phyloP scores from a whole-genome alignment of 441 rosid genomes.

The Gossypium lobatum region DNA sequence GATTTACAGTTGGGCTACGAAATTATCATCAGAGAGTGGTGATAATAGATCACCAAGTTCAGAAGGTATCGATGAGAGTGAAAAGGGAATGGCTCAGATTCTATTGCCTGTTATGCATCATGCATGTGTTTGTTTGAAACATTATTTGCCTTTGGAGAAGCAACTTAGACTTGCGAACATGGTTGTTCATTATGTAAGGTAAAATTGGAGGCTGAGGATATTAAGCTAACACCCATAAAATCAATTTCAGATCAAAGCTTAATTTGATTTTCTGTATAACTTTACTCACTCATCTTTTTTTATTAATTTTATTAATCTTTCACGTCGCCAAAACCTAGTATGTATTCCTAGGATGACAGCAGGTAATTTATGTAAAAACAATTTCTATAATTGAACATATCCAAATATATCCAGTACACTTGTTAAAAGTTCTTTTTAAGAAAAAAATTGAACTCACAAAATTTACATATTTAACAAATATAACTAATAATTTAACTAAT shows the following conservation, averaged over 20 bases:
- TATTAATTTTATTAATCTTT: background rate
- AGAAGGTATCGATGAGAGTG: conserved; percentile 41
- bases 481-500: too few species aligned
- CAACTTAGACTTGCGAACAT: conserved; percentile 68
- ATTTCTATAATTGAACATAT: too few species aligned
- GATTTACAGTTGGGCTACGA: conserved; percentile 42
- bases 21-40: conserved; percentile 16
- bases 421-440: too few species aligned
- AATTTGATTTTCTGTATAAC: background rate
- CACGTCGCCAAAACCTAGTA: background rate
- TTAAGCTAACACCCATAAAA: background rate
- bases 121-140: conserved; percentile 49
- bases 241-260: background rate
- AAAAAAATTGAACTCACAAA: too few species aligned
- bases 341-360: background rate
- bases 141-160: conserved; percentile 64
- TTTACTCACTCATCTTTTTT: background rate
- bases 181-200: conserved; percentile 8
- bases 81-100: conserved; percentile 36
- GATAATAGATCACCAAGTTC: conserved; percentile 20
- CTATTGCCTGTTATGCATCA: conserved; percentile 46
- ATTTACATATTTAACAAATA: too few species aligned
- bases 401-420: too few species aligned
- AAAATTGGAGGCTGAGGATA: background rate
- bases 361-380: too few species aligned